These are phyloP conservation scores for Mallotus repandus DNA, from an alignment of 441 rosid species.

Conservation along the genomic window DNA sequence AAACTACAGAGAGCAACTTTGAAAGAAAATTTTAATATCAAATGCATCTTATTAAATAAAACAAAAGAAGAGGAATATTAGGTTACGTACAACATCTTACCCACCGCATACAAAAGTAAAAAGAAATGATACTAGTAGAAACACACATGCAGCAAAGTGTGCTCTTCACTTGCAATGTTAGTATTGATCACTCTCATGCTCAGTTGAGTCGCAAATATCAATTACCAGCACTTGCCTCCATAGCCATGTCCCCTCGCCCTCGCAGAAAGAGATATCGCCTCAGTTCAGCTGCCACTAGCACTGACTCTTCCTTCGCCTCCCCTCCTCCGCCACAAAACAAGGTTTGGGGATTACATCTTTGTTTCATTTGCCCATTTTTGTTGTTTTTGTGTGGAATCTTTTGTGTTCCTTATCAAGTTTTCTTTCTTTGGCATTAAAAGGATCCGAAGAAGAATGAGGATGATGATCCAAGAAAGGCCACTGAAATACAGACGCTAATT, in stretches of 20 bases:
- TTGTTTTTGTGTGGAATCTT: neutral
- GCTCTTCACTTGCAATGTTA: neutral
- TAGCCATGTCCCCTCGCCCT: neutral
- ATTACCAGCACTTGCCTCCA: neutral
- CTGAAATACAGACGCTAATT: slow-evolving; percentile 43
- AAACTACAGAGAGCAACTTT: too few species aligned
- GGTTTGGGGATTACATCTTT: neutral
- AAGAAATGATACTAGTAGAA: neutral
- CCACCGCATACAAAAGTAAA: neutral
- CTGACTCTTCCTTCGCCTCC: slow-evolving; percentile 3
- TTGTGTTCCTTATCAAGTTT: too few species aligned
- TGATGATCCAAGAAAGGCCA: slow-evolving; percentile 34
- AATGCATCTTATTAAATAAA: too few species aligned
- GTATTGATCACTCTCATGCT: neutral
- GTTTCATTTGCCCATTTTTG: neutral
- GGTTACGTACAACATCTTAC: too few species aligned
- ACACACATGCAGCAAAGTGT: neutral
- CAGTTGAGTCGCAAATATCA: neutral
- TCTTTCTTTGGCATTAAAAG: neutral
- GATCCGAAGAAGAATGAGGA: neutral
- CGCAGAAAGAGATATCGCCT: neutral
- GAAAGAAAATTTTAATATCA: too few species aligned
- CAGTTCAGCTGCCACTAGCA: slow-evolving; percentile 7
- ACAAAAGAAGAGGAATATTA: neutral
- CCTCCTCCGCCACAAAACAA: slow-evolving; percentile 9